Percentiles rank a stretch among this genome's conserved stretches.
These are phyloP conservation scores for Rhododendron mucronatum DNA, from an alignment of 148 eudicot genomes.

Conservation along the genomic window DNA sequence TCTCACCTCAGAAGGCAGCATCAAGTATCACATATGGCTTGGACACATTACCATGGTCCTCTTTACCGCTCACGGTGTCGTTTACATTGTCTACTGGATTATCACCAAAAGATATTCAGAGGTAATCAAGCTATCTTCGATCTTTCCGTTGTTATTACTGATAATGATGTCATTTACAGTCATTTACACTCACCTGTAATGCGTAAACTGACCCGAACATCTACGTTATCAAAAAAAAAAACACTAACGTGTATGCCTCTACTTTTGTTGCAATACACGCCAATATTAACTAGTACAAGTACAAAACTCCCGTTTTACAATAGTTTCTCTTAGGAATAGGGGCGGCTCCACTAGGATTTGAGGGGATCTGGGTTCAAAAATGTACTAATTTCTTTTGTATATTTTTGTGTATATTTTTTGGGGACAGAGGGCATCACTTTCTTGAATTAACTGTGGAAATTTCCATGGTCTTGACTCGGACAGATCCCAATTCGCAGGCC, in stretches of 20 bases:
- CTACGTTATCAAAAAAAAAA: too few species aligned
- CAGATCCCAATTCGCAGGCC: not conserved
- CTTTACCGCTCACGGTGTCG: conserved; percentile 41
- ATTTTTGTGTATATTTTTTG: too few species aligned
- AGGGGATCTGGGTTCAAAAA: too few species aligned
- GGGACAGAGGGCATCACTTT: too few species aligned
- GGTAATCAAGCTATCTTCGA: conserved; percentile 14
- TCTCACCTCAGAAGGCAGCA: conserved; percentile 36
- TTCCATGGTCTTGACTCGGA: too few species aligned
- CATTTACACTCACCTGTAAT: not conserved
- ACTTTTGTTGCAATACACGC: too few species aligned
- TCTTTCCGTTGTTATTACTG: not conserved
- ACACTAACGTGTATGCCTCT: too few species aligned
- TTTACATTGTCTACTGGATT: conserved; percentile 32
- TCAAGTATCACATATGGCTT: conserved; percentile 54
- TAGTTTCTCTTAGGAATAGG: too few species aligned
- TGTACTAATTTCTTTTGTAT: too few species aligned
- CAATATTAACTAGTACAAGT: not conserved
- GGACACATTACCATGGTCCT: conserved; percentile 41
- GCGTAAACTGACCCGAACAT: too few species aligned
- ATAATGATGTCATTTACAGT: not conserved
- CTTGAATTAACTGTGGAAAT: not conserved
- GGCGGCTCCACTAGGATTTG: too few species aligned
- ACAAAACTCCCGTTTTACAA: not conserved
- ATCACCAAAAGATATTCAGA: conserved; percentile 19